Evolutionary conservation across 805 yeast species (phyloP), one percentile per base, ranked within the genome.

Genomic region (Kodamaea neixiangensis): DNA sequence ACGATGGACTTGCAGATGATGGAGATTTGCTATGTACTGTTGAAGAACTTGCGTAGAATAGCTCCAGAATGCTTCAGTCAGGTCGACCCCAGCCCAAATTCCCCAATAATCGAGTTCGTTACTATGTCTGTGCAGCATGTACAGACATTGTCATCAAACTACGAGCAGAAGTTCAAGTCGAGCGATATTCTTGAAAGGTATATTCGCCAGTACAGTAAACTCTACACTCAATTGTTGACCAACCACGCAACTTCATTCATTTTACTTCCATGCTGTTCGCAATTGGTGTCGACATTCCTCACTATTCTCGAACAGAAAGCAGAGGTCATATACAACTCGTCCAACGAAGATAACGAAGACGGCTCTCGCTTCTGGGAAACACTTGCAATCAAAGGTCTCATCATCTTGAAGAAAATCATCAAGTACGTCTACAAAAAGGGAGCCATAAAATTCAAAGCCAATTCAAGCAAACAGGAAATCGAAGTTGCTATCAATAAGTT

Each of bases 41-140:
- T 92, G 53, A 93, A 94, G 66, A 83, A 82, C 22, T 67, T 88
- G 25, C 75, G 96, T 57, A 75, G 96, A 54, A 76, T 87, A 15
- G 75, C 90, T 2, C 84, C 85, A 1, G 93, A 86, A 60, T 96
- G 96, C 0, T 85, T 79, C 57, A 89, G 86, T 43, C 77, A 80
- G 53, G 77, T 80, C 54, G 87, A 89, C 1, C 41, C 41, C 7
- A 84, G 88, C 53, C 78, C 84, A 43, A 80, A 80, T 49, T 75
- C 65, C 14, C 77, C 77, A 22, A 77, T 89, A 2, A 69, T 68
- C 13, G 90, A 85, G 47, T 86, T 91, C 54, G 73, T 89, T 63
- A 75, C 73, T 20, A 48, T 77, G 0, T 72, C 87, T 0, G 69
- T 84, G 2, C 73, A 72, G 7, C 91, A 91, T 64, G 76, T 89